Evolutionary conservation across 805 yeast genomes (phyloP).

Genomic region (Starmerella stigmatis): DNA sequence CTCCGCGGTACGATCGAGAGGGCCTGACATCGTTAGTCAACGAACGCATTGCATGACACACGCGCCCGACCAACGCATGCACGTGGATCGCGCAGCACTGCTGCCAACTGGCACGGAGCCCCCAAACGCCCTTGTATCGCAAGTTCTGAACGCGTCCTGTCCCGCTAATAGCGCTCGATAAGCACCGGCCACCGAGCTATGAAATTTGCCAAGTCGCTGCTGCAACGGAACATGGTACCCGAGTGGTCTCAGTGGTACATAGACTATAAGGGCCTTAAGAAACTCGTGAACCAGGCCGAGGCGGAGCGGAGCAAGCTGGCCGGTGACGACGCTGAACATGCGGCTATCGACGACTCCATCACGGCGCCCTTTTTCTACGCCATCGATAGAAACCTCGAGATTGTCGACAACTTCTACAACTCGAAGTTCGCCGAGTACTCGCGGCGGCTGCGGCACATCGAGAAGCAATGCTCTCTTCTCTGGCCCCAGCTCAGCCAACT

Average conservation of each 20-base stretch:
- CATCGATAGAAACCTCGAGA: constrained; percentile 70
- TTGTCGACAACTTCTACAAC: constrained; percentile 69
- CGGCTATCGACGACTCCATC: constrained; percentile 13
- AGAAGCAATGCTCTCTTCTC: constrained; percentile 22
- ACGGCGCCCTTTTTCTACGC: constrained; percentile 51
- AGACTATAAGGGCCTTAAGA: constrained; percentile 76
- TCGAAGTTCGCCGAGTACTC: constrained; percentile 63
- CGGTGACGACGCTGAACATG: neutral
- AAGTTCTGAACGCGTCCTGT: neutral
- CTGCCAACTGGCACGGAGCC: too few relatives aligned
- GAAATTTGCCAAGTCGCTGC: constrained; percentile 35
- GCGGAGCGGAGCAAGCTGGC: constrained; percentile 27
- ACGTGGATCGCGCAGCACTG: neutral
- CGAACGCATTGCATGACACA: too few relatives aligned
- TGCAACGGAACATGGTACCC: constrained; percentile 73
- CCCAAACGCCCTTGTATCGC: neutral
- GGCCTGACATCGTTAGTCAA: too few relatives aligned
- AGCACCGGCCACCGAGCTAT: constrained; percentile 8
- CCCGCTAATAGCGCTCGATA: neutral
- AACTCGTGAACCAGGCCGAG: constrained; percentile 59
- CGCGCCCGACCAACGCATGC: too few relatives aligned
- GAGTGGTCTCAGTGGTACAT: constrained; percentile 80
- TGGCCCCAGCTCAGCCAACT: constrained; percentile 17
- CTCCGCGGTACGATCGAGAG: too few relatives aligned
- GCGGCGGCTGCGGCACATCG: constrained; percentile 44